Percentiles rank a stretch among this genome's conserved stretches.
These are phyloP conservation scores for Aquilaria agallochum DNA, from an alignment of 441 rosid genomes.

Conservation along the genomic window DNA sequence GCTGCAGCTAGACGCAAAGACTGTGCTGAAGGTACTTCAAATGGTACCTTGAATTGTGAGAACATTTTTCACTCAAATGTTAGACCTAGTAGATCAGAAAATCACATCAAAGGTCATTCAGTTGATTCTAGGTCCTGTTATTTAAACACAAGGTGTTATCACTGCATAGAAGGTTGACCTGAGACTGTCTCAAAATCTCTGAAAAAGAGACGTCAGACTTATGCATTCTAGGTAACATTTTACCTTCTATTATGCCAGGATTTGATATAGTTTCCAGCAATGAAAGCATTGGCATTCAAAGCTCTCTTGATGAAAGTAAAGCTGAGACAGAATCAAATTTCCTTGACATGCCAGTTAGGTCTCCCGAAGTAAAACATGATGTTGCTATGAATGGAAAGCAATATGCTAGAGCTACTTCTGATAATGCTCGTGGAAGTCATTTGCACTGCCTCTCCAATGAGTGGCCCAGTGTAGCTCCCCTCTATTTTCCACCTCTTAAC, in stretches of 20 bases:
- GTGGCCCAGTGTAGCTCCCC: slow-evolving; percentile 80
- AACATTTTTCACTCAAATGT: slow-evolving; percentile 17
- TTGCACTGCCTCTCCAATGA: slow-evolving; percentile 68
- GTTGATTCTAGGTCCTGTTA: slow-evolving; percentile 22
- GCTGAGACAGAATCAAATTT: slow-evolving; percentile 24
- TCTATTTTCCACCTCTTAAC: slow-evolving; percentile 71
- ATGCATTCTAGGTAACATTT: slow-evolving; percentile 24
- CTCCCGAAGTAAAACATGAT: slow-evolving; percentile 35
- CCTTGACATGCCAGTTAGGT: slow-evolving; percentile 27
- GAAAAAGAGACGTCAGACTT: slow-evolving; percentile 20
- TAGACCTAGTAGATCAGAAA: slow-evolving; percentile 26
- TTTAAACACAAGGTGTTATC: slow-evolving; percentile 14
- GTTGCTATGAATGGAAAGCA: slow-evolving; percentile 30
- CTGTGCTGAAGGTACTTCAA: slow-evolving; percentile 16
- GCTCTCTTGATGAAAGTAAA: slow-evolving; percentile 28
- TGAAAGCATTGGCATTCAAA: slow-evolving; percentile 27
- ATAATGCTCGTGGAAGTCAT: slow-evolving; percentile 34
- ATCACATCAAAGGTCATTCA: slow-evolving; percentile 27
- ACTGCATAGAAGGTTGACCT: slow-evolving; percentile 7
- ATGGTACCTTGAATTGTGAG: slow-evolving; percentile 22
- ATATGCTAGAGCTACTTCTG: slow-evolving; percentile 32
- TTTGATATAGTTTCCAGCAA: slow-evolving; percentile 22
- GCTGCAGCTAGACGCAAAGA: slow-evolving; percentile 27
- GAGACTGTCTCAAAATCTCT: slow-evolving; percentile 21
- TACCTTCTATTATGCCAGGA: slow-evolving; percentile 24